These are phyloP conservation scores for Arthonia radiata DNA, from an alignment of 495 filamentous ascomycete genomes.

Conservation along the genomic window DNA sequence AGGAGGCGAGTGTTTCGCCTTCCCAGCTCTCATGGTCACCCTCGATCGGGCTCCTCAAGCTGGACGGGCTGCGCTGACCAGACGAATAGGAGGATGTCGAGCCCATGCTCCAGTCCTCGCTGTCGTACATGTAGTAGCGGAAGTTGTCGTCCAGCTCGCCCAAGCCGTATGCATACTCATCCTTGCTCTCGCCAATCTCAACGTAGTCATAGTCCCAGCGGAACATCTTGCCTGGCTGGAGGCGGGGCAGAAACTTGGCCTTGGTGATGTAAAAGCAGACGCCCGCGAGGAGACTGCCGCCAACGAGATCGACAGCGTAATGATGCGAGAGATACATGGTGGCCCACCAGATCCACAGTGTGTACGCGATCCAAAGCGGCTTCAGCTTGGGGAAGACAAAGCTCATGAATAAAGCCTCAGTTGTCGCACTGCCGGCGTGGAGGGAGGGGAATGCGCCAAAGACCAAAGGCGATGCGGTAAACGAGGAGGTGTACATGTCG, in stretches of 20 bases:
- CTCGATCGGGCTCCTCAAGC: no score
- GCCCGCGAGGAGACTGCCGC: conserved; percentile 58
- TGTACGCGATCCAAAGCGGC: conserved; percentile 55
- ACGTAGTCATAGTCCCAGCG: conserved; percentile 94
- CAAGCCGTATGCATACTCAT: conserved; percentile 29
- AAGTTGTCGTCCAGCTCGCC: conserved; percentile 29
- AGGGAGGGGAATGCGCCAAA: conserved; percentile 88
- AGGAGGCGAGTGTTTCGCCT: no score
- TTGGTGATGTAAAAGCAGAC: conserved; percentile 57
- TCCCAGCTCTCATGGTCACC: no score
- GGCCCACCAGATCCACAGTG: conserved; percentile 90
- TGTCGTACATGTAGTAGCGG: conserved; percentile 22
- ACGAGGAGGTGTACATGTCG: conserved; percentile 74
- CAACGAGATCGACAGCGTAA: conserved; percentile 81
- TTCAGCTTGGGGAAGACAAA: conserved; percentile 62
- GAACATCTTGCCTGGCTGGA: conserved; percentile 58
- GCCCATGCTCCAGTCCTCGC: conserved; percentile 50
- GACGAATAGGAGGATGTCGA: conserved; percentile 46
- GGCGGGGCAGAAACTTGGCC: conserved; percentile 52
- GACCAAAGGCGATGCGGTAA: conserved; percentile 69
- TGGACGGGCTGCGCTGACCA: conserved; percentile 12
- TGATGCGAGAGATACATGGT: conserved; percentile 95
- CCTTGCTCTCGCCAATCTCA: conserved; percentile 41
- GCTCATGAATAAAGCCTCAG: conserved; percentile 82
- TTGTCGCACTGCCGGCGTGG: conserved; percentile 61